Evolutionary conservation across 345 rosid genomes (phyloP).

Genomic region (Lepidium aucheri): DNA sequence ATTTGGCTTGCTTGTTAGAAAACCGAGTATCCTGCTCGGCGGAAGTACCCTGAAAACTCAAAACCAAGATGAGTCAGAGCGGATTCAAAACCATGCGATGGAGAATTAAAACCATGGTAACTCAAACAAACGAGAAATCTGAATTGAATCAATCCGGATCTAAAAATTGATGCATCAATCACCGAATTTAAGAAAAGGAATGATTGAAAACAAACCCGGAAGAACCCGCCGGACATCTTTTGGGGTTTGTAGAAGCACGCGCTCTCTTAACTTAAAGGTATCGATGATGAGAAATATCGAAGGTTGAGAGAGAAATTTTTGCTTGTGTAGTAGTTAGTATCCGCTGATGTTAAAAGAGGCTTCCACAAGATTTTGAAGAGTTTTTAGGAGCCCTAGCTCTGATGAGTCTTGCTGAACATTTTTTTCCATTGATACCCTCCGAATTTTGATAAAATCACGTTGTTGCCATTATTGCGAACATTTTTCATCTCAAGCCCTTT

Average conservation of each 20-base stretch:
- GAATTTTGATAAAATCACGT: background rate
- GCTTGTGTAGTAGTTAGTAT: too few species aligned
- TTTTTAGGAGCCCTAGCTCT: constrained; percentile 23
- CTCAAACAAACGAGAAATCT: background rate
- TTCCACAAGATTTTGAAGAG: constrained; percentile 5
- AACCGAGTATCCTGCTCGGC: constrained; percentile 98
- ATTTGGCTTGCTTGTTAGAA: constrained; percentile 97
- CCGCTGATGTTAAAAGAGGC: background rate
- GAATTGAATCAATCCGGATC: constrained; percentile 28
- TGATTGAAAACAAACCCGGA: constrained; percentile 40
- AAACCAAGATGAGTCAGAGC: background rate
- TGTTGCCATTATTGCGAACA: background rate
- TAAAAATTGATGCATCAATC: background rate
- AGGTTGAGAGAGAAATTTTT: background rate
- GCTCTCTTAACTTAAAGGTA: background rate
- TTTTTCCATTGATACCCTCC: background rate
- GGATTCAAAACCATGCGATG: background rate
- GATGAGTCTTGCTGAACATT: background rate
- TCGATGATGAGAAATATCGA: background rate
- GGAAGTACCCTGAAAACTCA: constrained; percentile 64
- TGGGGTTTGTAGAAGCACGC: constrained; percentile 23
- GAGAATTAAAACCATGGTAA: background rate
- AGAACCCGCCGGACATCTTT: constrained; percentile 74
- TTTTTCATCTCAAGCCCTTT: background rate
- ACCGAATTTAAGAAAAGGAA: background rate